Conservation (phyloP, 257 asterid species). For the Prunella vulgaris region DNA sequence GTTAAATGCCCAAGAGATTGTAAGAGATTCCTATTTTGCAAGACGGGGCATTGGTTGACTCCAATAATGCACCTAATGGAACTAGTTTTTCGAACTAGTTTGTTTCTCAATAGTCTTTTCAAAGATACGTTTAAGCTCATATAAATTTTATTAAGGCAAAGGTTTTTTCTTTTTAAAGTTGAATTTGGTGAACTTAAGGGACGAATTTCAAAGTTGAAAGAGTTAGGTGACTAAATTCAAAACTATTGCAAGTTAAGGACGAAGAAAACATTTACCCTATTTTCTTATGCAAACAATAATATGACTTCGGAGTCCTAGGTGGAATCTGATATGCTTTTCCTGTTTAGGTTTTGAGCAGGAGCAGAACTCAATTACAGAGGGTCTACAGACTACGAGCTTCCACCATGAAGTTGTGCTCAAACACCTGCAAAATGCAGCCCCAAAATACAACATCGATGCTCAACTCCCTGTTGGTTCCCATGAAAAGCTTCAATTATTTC, state of each 20-base stretch:
- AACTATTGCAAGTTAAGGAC: too few relatives aligned
- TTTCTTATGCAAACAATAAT: not conserved
- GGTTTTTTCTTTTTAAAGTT: too few relatives aligned
- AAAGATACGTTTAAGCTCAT: not conserved
- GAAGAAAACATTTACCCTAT: too few relatives aligned
- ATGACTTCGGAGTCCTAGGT: not conserved
- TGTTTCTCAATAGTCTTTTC: not conserved
- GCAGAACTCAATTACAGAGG: slow-evolving; percentile 26
- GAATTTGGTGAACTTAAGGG: too few relatives aligned
- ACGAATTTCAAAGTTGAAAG: too few relatives aligned
- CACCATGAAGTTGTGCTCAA: slow-evolving; percentile 67
- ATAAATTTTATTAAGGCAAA: too few relatives aligned
- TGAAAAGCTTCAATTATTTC: slow-evolving; percentile 42
- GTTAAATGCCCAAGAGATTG: not conserved
- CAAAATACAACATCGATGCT: slow-evolving; percentile 31
- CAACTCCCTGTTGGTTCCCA: slow-evolving; percentile 33
- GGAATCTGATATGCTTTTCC: slow-evolving; percentile 17
- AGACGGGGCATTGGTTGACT: not conserved
- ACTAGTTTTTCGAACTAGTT: not conserved
- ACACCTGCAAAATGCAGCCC: slow-evolving; percentile 38
- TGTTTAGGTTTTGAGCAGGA: slow-evolving; percentile 36
- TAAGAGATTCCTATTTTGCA: not conserved
- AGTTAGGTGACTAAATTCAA: too few relatives aligned
- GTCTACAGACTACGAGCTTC: slow-evolving; percentile 25
- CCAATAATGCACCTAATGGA: not conserved